Conservation (phyloP, 2,329 filamentous ascomycete species). For the Venturia oleaginea region DNA sequence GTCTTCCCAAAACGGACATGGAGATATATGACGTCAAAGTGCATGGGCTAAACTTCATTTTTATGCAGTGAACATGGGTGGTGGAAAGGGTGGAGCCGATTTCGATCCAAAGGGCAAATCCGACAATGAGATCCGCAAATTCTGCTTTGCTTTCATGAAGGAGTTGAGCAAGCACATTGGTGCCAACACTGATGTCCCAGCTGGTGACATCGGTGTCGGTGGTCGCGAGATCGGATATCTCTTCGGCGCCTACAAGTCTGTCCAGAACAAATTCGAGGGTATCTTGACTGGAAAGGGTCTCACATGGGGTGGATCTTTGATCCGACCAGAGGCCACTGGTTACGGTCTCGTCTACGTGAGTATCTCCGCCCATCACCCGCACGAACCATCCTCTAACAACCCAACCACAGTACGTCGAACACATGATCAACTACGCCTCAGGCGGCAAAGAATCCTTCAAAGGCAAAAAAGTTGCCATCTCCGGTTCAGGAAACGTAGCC, state of each 20-base stretch:
- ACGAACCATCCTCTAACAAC: not conserved
- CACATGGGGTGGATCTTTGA: constrained; percentile 83
- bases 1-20: not conserved
- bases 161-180: constrained; percentile 95
- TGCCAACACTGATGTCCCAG: constrained; percentile 89
- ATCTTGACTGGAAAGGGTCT: constrained; percentile 93
- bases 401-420: constrained; percentile 60
- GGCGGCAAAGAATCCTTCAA: constrained; percentile 71
- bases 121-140: constrained; percentile 93
- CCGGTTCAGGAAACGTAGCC: constrained; percentile 94
- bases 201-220: constrained; percentile 91
- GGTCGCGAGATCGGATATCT: constrained; percentile 89
- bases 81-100: constrained; percentile 95
- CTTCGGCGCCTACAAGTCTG: constrained; percentile 86
- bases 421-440: constrained; percentile 85
- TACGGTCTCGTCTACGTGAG: constrained; percentile 85
- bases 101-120: constrained; percentile 99
- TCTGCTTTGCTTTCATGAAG: constrained; percentile 94
- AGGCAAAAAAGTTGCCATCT: constrained; percentile 91
- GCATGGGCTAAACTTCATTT: not conserved
- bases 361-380: constrained; percentile 16
- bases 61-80: constrained; percentile 73
- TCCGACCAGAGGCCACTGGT: constrained; percentile 92
- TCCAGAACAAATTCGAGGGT: constrained; percentile 88
- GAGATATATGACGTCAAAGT: not conserved